phyloP scores from a whole-genome alignment of 2,329 filamentous ascomycete genomes.

The Aspergillus costaricaensis region DNA sequence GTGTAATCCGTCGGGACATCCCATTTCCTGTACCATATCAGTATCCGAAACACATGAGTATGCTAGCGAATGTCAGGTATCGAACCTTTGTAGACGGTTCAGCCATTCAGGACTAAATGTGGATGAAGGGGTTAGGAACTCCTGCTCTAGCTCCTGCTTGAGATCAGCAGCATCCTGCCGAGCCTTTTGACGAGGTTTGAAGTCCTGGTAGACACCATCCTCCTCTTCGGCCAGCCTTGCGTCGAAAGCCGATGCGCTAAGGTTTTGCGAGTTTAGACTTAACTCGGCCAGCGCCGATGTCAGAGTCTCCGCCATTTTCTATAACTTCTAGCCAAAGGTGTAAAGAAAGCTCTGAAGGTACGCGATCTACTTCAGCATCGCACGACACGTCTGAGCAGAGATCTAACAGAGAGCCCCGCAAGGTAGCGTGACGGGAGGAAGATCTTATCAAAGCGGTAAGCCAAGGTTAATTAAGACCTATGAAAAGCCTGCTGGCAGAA shows the following conservation, averaged over 20 bases:
- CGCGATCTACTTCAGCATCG: not conserved
- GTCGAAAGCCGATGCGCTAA: constrained; percentile 31
- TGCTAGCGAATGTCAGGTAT: constrained; percentile 1
- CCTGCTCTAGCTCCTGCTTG: constrained; percentile 70
- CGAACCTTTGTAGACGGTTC: constrained; percentile 77
- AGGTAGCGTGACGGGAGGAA: not conserved
- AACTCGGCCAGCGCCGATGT: constrained; percentile 32
- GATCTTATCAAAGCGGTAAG: not conserved
- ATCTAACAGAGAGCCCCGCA: not conserved
- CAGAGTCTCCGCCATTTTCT: constrained; percentile 30
- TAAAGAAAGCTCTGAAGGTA: not conserved
- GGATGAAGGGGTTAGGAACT: constrained; percentile 76
- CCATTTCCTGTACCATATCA: constrained; percentile 61
- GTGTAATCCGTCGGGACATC: constrained; percentile 76
- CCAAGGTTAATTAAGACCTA: not conserved
- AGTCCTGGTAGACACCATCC: constrained; percentile 34
- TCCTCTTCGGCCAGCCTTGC: constrained; percentile 34
- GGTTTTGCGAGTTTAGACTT: constrained; percentile 25
- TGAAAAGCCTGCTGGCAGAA: not conserved
- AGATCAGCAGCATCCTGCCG: constrained; percentile 59
- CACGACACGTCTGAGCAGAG: not conserved
- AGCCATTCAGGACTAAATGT: constrained; percentile 84
- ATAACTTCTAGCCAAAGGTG: not conserved
- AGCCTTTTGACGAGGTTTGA: constrained; percentile 45
- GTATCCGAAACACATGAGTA: not conserved